Conservation (phyloP, 768 basidiomycete species). For the Neoboletus brunneissimus region DNA sequence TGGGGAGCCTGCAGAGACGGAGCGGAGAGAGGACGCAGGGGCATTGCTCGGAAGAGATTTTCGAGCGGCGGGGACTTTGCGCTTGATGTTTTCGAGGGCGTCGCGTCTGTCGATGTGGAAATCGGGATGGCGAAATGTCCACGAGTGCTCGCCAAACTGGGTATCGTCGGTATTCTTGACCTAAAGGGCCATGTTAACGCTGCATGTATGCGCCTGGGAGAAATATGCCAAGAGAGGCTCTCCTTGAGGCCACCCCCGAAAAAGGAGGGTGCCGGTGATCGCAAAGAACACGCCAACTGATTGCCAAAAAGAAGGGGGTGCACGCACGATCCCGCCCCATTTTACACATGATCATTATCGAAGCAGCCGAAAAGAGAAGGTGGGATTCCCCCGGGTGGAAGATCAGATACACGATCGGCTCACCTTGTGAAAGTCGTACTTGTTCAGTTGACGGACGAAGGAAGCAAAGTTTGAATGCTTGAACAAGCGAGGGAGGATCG, state of each 20-base stretch:
- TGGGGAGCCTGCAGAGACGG: constrained; percentile 27
- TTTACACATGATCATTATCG: constrained; percentile 11
- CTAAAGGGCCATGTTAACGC: too few relatives aligned
- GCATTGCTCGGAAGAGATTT: constrained; percentile 28
- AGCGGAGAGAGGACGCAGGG: constrained; percentile 28
- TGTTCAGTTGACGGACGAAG: constrained; percentile 94
- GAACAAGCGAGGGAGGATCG: constrained; percentile 85
- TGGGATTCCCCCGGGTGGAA: not conserved
- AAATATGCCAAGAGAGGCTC: not conserved
- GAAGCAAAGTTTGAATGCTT: too few relatives aligned
- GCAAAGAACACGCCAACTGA: not conserved
- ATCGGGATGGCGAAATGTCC: constrained; percentile 54
- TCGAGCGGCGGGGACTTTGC: constrained; percentile 46
- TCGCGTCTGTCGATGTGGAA: constrained; percentile 51
- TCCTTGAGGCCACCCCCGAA: constrained; percentile 1
- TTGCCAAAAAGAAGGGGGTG: constrained; percentile 9
- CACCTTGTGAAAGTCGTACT: constrained; percentile 95
- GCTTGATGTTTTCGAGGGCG: constrained; percentile 64
- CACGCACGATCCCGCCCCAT: constrained; percentile 17
- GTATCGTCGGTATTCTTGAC: constrained; percentile 86
- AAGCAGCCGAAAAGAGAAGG: constrained; percentile 8
- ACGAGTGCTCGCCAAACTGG: constrained; percentile 60
- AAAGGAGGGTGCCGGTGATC: not conserved
- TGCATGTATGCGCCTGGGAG: too few relatives aligned
- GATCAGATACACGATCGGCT: constrained; percentile 12